phyloP scores from a whole-genome alignment of 768 basidiomycete species.

The Lentinula edodes region DNA sequence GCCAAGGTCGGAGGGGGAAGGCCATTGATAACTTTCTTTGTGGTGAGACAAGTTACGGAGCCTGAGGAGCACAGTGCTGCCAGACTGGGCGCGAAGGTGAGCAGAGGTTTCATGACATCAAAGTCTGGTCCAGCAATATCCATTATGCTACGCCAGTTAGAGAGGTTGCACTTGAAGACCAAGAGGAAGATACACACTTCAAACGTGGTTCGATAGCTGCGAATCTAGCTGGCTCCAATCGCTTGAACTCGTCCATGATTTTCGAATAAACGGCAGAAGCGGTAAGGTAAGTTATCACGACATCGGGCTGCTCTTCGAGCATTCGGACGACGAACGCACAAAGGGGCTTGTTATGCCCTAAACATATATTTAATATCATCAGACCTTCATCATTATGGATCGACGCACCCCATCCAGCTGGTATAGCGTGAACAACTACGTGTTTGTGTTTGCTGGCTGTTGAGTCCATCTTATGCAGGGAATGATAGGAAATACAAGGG shows the following conservation, averaged over 20 bases:
- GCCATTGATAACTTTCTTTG: neutral
- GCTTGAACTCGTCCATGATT: neutral
- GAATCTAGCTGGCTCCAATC: neutral
- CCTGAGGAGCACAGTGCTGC: neutral
- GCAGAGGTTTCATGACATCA: neutral
- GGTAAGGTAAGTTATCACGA: neutral
- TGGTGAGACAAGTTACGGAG: neutral
- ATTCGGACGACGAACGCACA: neutral
- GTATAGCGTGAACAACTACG: neutral
- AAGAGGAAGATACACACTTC: neutral
- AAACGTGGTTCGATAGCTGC: neutral
- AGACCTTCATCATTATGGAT: neutral
- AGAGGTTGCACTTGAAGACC: no score
- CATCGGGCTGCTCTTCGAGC: neutral
- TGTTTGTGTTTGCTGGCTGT: neutral
- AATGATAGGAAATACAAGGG: no score
- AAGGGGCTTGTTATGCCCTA: slow-evolving; percentile 4
- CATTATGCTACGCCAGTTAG: neutral
- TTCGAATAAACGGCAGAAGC: neutral
- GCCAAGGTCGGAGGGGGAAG: neutral
- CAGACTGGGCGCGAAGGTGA: neutral
- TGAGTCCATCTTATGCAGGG: neutral
- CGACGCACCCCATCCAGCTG: neutral
- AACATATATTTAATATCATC: no score
- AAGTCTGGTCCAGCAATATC: neutral